phyloP scores from a whole-genome alignment of 768 basidiomycete species.

The Pleurotus giganteus region DNA sequence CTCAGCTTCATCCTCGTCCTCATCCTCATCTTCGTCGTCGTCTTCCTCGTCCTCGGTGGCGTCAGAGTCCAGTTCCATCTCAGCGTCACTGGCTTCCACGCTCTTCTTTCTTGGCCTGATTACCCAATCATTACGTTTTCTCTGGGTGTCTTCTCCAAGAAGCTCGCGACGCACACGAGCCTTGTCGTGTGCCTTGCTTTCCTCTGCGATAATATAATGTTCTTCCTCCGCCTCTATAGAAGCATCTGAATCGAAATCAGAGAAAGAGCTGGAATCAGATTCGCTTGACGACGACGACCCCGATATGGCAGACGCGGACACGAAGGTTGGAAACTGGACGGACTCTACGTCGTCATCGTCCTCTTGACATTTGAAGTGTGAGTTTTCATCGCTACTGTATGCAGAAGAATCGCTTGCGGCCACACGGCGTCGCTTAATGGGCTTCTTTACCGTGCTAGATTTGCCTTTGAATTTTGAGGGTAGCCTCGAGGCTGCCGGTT shows the following conservation, averaged over 20 bases:
- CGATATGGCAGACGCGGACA: slow-evolving; percentile 59
- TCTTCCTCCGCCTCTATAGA: slow-evolving; percentile 63
- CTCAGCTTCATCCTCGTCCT: slow-evolving; percentile 38
- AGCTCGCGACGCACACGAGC: slow-evolving; percentile 62
- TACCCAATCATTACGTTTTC: slow-evolving; percentile 59
- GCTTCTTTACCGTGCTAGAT: slow-evolving; percentile 26
- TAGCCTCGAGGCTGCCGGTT: slow-evolving; percentile 18
- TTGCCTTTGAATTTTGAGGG: slow-evolving; percentile 27
- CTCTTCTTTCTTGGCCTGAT: slow-evolving; percentile 69
- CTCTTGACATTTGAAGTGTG: slow-evolving; percentile 24
- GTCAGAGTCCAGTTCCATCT: slow-evolving; percentile 62
- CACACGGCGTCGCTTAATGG: slow-evolving; percentile 33
- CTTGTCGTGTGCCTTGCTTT: slow-evolving; percentile 34
- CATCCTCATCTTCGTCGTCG: slow-evolving; percentile 30
- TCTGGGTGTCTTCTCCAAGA: slow-evolving; percentile 41
- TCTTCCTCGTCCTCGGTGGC: slow-evolving; percentile 53
- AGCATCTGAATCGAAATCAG: slow-evolving; percentile 51
- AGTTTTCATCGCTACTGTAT: slow-evolving; percentile 38
- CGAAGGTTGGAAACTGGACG: slow-evolving; percentile 60
- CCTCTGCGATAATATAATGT: slow-evolving; percentile 51
- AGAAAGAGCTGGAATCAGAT: slow-evolving; percentile 35
- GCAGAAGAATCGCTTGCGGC: slow-evolving; percentile 25
- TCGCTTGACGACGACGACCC: slow-evolving; percentile 46
- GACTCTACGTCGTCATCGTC: slow-evolving; percentile 32
- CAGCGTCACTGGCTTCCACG: slow-evolving; percentile 60